Evolutionary conservation across 306 rosid species (phyloP), one percentile per base, ranked within the genome.

Genomic region (Prunus mume): DNA sequence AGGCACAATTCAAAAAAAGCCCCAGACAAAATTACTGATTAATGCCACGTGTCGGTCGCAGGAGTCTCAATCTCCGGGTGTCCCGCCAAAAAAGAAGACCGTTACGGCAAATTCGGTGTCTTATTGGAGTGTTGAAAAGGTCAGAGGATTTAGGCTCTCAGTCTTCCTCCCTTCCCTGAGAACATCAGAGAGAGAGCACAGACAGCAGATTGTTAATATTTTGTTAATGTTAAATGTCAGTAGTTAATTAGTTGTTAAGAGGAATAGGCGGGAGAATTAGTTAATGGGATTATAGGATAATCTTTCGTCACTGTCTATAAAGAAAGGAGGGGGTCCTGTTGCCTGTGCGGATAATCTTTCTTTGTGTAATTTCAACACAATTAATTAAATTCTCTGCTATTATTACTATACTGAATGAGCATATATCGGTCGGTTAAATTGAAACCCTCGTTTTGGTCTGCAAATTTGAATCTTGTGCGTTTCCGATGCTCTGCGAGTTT

Each of bases 121-220:
- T 58, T 8, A 72, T 73, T 75, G 76, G 73, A 70, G 12, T 25
- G 75, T 71, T 34, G 81, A 81, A 83, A 52, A 56, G 69, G 77
- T 71, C 65, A 2, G 45, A 72, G 24, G 22, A 20, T 9, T 9
- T 20, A 56, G 62, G 14, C 12, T 56, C 62, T 9, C 25, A 38
- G 22, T 14, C 65, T 47, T 12, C 52, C 15, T 17, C 1, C 1
- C 52, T 3, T 47, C 52, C 14, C 52, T 13, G 52, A 10, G 32
- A 25, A 1, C 30, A 10, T 25, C 13, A 9, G 27, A 25, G 28
- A 15, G 57, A 52, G 8, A 18, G 27, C 10, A 12, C 65, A 38
- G 43, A 12, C 38, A 17, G 18, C 65, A 60, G 38, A 25, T 25
- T 60, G 22, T 52, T 52, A 52, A 52, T 52, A 6, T 52, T 15